These are phyloP conservation scores for Vicia faba DNA, from an alignment of 306 rosid genomes.

Conservation along the genomic window DNA sequence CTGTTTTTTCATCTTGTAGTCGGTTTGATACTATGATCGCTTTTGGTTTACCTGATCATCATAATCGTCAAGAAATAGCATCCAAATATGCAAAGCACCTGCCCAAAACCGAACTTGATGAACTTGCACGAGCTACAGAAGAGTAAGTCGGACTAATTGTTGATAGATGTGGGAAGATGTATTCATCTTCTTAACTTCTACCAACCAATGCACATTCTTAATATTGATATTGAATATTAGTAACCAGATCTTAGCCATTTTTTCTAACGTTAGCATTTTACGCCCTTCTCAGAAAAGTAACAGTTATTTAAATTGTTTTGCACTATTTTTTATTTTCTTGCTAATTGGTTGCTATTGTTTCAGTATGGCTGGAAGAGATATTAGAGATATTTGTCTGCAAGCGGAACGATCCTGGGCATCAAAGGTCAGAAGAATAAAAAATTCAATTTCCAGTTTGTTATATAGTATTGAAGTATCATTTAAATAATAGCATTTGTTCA, in stretches of 20 bases:
- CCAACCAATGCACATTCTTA: constrained; percentile 33
- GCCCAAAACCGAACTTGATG: constrained; percentile 42
- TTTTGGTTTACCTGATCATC: constrained; percentile 78
- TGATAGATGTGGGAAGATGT: background rate
- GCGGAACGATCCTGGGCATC: constrained; percentile 98
- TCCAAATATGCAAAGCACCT: constrained; percentile 85
- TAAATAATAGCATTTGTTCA: background rate
- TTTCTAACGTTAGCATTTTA: constrained; percentile 17
- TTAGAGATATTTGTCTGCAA: constrained; percentile 82
- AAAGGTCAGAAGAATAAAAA: constrained; percentile 50
- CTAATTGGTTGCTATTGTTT: constrained; percentile 31
- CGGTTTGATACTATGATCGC: constrained; percentile 80
- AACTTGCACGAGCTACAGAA: constrained; percentile 43
- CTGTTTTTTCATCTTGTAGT: constrained; percentile 46
- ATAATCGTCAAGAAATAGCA: constrained; percentile 71
- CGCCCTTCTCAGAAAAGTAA: background rate
- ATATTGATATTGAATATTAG: constrained; percentile 27
- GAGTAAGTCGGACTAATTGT: constrained; percentile 38
- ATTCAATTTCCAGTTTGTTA: background rate
- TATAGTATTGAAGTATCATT: background rate
- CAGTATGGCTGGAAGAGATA: constrained; percentile 97
- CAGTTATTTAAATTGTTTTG: constrained; percentile 5
- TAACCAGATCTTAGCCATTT: background rate
- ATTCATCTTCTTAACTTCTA: constrained; percentile 21
- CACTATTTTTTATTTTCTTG: background rate